phyloP scores from a whole-genome alignment of 2,329 filamentous ascomycete species.

The Aspergillus sp. region DNA sequence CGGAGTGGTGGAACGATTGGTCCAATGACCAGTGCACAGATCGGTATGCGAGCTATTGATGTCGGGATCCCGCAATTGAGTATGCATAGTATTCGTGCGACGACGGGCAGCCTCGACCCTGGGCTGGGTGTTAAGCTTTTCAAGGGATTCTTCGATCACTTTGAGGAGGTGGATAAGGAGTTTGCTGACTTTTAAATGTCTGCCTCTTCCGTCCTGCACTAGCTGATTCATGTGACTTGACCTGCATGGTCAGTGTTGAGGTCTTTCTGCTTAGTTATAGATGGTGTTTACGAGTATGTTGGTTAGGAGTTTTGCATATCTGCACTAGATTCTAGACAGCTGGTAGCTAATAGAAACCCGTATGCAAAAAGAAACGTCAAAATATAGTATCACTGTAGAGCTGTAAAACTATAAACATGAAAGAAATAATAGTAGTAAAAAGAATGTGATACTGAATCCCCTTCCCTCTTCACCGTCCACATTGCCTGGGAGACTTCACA shows the following conservation, averaged over 20 bases:
- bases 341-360: neutral
- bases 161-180: conserved; percentile 79
- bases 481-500: neutral
- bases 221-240: neutral
- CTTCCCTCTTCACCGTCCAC: neutral
- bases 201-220: neutral
- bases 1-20: conserved; percentile 93
- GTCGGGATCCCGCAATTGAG: conserved; percentile 87
- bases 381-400: neutral
- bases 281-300: neutral
- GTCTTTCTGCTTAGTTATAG: neutral
- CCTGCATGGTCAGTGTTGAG: neutral
- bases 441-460: neutral
- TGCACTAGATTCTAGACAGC: neutral
- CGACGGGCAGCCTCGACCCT: conserved; percentile 80
- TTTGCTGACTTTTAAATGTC: conserved; percentile 53
- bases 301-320: neutral
- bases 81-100: conserved; percentile 92
- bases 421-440: neutral
- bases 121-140: conserved; percentile 86
- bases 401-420: neutral
- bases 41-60: conserved; percentile 81
- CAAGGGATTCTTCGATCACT: conserved; percentile 83
- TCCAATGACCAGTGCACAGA: conserved; percentile 76
- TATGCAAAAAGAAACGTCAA: neutral